These are phyloP conservation scores for Fallopia convolvulus DNA, from an alignment of 148 eudicot genomes.

Conservation along the genomic window DNA sequence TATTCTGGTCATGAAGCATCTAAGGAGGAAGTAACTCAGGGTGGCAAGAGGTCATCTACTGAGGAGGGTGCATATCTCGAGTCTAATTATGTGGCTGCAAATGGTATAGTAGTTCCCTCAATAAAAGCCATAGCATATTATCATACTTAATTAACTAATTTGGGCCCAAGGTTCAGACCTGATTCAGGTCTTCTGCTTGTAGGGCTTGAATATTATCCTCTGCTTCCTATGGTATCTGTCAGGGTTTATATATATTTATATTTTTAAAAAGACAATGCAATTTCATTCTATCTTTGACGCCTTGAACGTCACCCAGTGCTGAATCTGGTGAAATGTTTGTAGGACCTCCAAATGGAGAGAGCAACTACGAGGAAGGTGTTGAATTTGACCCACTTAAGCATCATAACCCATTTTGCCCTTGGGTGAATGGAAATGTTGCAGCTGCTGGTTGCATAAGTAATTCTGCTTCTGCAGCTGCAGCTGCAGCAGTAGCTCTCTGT, in stretches of 20 bases:
- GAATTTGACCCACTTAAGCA: constrained; percentile 96
- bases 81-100: constrained; percentile 51
- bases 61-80: constrained; percentile 60
- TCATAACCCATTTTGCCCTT: constrained; percentile 90
- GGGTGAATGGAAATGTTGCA: constrained; percentile 99
- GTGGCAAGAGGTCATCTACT: constrained; percentile 51
- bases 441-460: constrained; percentile 78
- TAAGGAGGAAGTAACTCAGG: constrained; percentile 94
- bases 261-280: background rate
- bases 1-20: constrained; percentile 87
- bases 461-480: constrained; percentile 58
- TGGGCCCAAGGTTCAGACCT: background rate
- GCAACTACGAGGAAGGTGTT: constrained; percentile 71
- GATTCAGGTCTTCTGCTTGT: background rate
- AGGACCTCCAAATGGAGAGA: constrained; percentile 90
- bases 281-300: background rate
- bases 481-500: constrained; percentile 67
- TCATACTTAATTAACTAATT: background rate
- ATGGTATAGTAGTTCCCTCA: constrained; percentile 35
- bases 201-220: background rate
- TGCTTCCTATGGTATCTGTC: background rate
- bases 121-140: background rate
- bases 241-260: background rate
- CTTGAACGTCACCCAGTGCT: background rate
- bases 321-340: constrained; percentile 18